Evolutionary conservation across 163 green algal species (phyloP).

Genomic region (Scenedesmus sp.): DNA sequence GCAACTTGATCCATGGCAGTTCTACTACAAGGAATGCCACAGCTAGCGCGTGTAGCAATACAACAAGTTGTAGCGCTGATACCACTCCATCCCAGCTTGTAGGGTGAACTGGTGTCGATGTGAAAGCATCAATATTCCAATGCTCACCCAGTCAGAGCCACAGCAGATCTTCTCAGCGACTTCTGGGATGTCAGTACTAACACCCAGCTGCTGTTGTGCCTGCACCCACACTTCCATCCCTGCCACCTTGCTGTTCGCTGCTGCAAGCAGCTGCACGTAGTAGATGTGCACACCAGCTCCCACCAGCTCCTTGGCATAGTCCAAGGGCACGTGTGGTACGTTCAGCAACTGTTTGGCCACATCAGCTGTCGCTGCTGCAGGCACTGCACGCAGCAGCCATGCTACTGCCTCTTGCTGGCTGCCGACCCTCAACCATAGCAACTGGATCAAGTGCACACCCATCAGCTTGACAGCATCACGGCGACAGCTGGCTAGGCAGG

Average conservation of each 20-base stretch:
- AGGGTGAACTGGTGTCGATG: no score
- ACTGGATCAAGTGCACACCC: no score
- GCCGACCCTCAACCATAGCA: no score
- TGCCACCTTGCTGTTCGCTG: neutral
- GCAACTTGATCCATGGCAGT: no score
- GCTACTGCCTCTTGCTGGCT: neutral
- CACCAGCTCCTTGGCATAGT: neutral
- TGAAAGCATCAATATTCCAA: no score
- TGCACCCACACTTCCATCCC: neutral
- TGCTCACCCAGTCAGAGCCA: no score
- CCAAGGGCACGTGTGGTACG: neutral
- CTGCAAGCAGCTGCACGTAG: neutral
- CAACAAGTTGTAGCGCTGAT: no score
- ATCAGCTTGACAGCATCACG: neutral
- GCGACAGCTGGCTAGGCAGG: neutral
- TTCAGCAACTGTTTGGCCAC: neutral
- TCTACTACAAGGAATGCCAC: no score
- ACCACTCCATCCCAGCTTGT: no score
- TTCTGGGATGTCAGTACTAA: neutral
- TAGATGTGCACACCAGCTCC: neutral
- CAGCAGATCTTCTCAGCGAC: no score
- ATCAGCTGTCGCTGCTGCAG: neutral
- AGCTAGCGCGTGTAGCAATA: no score
- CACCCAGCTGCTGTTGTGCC: neutral
- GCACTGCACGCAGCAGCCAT: neutral